These are phyloP conservation scores for Hemisphaericaspora lyxosophila DNA, from an alignment of 1,139 yeast species.

Conservation along the genomic window DNA sequence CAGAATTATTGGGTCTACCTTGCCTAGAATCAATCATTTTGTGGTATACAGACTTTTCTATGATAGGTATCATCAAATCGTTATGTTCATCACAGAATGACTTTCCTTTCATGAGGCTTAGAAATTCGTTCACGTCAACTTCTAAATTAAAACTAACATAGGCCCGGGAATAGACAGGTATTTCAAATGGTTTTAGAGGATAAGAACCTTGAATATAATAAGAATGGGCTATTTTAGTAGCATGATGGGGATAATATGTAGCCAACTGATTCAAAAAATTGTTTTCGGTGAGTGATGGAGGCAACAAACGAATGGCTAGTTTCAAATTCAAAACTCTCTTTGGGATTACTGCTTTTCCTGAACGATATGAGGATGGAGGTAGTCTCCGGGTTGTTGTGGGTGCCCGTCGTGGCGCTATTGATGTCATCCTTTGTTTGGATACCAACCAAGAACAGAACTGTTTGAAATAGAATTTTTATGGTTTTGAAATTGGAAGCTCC, in stretches of 20 bases:
- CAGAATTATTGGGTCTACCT: conserved; percentile 3
- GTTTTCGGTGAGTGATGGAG: conserved; percentile 20
- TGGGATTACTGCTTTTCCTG: neutral
- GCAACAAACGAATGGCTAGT: conserved; percentile 20
- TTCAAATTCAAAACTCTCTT: conserved; percentile 13
- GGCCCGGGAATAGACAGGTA: conserved; percentile 30
- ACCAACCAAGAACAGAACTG: neutral
- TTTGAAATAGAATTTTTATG: too few relatives aligned
- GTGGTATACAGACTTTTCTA: conserved; percentile 25
- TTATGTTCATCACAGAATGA: conserved; percentile 23
- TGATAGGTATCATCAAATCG: conserved; percentile 25
- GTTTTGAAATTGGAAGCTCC: too few relatives aligned
- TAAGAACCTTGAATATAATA: conserved; percentile 22
- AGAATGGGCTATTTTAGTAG: conserved; percentile 12
- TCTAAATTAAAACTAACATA: conserved; percentile 24
- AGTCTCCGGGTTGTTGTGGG: neutral
- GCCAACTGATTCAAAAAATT: conserved; percentile 20
- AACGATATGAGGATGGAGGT: neutral
- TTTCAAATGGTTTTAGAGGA: conserved; percentile 23
- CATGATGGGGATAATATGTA: conserved; percentile 14
- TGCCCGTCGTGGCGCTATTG: conserved; percentile 11
- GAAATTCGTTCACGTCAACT: conserved; percentile 16
- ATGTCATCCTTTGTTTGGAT: conserved; percentile 7
- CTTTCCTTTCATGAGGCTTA: conserved; percentile 18
- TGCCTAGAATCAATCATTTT: conserved; percentile 19